Base-by-base conservation (phyloP, 228 moss, liverwort and hornwort species). In the Sphagnum magellanicum region DNA sequence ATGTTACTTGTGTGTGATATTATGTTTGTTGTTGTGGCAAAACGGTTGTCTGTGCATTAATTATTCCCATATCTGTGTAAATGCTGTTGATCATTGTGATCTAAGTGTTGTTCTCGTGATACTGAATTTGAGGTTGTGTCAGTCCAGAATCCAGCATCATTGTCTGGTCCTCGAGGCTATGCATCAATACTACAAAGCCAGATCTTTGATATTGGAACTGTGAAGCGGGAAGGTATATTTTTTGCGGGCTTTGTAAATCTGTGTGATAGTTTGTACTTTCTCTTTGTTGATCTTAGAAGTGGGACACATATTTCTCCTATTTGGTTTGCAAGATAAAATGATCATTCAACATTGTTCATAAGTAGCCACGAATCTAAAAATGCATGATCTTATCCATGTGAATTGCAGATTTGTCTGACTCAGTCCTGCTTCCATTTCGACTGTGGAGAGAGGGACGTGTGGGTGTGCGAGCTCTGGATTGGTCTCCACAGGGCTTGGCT, bases 401-500 rank as follows among this genome's bases (percentile, higher is more conserved):
- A 32, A 32, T 32, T 76, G 63, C 89, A 98, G 98, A 89, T 81
- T 84, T 92, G 66, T 63, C 74, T 66, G 74, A 87, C 69, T 74
- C 83, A 70, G 89, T 90, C 60, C 92, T 94, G 51, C 74, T 86
- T 53, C 81, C 76, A 66, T 87, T 80, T 66, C 78, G 90, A 67
- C 81, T 98, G 72, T 83, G 81, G 70, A 84, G 94, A 75, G 94
- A 94, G 63, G 85, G 88, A 65, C 90, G 98, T 65, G 86, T 85
- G 51, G 76, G 81, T 8, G 98, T 94, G 48, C 92, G 92, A 62
- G 82, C 85, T 17, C 70, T 94, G 67, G 94, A 90, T 82, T 98
- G 98, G 98, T 98, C 98, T 70, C 92, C 98, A 57, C 90, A 81
- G 51, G 98, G 98, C 49, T 87, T 94, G 68, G 92, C 98, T 74